These are phyloP conservation scores for Salix arbutifolia DNA, from an alignment of 345 rosid genomes.

Conservation along the genomic window DNA sequence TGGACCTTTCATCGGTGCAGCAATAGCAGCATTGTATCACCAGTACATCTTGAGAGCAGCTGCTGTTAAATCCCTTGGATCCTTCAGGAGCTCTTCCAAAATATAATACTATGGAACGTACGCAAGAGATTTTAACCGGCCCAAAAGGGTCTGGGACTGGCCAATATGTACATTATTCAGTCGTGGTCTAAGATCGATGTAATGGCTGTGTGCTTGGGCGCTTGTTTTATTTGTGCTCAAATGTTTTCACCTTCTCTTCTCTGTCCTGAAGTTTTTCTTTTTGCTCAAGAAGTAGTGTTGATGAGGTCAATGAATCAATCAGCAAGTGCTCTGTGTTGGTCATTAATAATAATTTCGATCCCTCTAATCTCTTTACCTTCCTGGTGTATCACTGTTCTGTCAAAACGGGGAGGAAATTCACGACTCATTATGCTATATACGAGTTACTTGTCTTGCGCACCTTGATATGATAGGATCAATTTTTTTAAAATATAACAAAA, in stretches of 20 bases:
- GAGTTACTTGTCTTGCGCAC: no score
- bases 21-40: conserved; percentile 39
- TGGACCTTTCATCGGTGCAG: conserved; percentile 46
- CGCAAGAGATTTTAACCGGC: not conserved
- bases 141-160: not conserved
- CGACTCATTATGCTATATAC: no score
- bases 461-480: no score
- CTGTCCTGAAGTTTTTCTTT: not conserved
- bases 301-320: no score
- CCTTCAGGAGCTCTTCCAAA: conserved; percentile 37
- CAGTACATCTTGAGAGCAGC: conserved; percentile 37
- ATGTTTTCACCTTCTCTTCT: not conserved
- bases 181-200: not conserved
- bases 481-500: no score
- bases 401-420: no score
- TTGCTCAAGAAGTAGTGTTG: no score
- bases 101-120: not conserved
- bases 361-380: no score
- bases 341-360: no score
- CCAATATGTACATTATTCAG: not conserved
- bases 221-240: conserved; percentile 5
- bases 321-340: no score
- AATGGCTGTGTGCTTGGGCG: not conserved
- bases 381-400: no score
- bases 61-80: conserved; percentile 37